Evolutionary conservation across 371 early-diverging fungal genomes (phyloP), one percentile per base, ranked within the genome.

Genomic region (Haplosporangium sp.): DNA sequence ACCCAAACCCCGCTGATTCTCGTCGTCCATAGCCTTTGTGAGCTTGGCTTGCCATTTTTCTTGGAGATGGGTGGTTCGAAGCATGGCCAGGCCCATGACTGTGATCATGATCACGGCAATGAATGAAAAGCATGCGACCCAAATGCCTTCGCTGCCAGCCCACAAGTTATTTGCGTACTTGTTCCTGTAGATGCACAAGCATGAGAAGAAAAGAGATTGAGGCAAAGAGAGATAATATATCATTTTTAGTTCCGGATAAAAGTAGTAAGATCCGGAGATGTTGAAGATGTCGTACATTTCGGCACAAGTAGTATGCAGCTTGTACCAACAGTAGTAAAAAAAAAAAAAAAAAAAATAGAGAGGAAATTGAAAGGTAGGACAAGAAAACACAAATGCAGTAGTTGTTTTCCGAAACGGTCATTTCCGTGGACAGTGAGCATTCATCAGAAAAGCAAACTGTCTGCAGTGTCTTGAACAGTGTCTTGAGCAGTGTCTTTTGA

Each of bases 61-160:
- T 70, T 91, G 88, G 83, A 89, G 84, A 14, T 86, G 85, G 41
- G 90, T 85, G 3, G 90, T 86, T 18, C 86, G 81, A 45, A 93
- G 86, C 87, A 94, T 91, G 55, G 90, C 91, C 12, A 93, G 55
- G 41, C 92, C 92, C 91, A 93, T 93, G 29, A 82, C 82, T 0
- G 90, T 87, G 62, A 94, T 89, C 85, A 94, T 82, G 40, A 90
- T 51, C 18, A 86, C 86, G 18, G 92, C 91, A 16, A 95, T 77
- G 18, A 93, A 82, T 4, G 85, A 85, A 50, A 77, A 77, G 54
- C 71, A 71, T 16, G 72, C 77, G 20, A 93, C 96, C 94, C 94
- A 94, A 23, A 95, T 87, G 9, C 84, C 70, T 82, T 94, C 95
- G 37, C 87, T 86, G n/a, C 83, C 80, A 14, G 83, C 83, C 93